Evolutionary conservation across 306 rosid species (phyloP).

Genomic region (Boehmeria nivea): DNA sequence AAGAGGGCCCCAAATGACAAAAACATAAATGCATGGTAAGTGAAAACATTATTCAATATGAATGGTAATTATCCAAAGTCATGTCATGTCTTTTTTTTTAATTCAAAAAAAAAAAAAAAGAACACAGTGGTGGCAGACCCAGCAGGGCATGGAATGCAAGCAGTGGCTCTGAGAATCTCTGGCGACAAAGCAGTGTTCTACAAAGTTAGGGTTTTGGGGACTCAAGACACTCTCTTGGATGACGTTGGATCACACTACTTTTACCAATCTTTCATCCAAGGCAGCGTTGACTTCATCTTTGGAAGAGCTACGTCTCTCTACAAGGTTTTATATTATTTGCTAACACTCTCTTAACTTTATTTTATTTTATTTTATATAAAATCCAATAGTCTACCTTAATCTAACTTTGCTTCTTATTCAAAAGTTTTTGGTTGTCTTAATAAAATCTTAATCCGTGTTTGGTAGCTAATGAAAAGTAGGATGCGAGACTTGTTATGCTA

Average conservation of each 20-base stretch:
- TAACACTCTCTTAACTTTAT: too few species aligned
- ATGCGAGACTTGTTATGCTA: too few species aligned
- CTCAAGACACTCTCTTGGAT: slow-evolving; percentile 84
- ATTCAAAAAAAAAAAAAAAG: too few species aligned
- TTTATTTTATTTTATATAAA: too few species aligned
- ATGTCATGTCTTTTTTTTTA: slow-evolving; percentile 1
- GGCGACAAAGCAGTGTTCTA: slow-evolving; percentile 79
- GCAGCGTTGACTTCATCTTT: slow-evolving; percentile 72
- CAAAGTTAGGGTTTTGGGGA: slow-evolving; percentile 52
- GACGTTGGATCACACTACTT: slow-evolving; percentile 69
- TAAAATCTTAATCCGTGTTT: too few species aligned
- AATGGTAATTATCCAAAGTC: slow-evolving; percentile 29
- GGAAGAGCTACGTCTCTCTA: slow-evolving; percentile 74
- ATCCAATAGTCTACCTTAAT: too few species aligned
- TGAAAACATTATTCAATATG: too few species aligned
- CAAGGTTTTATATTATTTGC: too few species aligned
- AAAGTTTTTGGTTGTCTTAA: too few species aligned
- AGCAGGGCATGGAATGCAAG: slow-evolving; percentile 78
- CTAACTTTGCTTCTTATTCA: too few species aligned
- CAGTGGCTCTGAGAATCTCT: slow-evolving; percentile 70
- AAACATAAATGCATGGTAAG: background rate
- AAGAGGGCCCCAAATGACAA: background rate
- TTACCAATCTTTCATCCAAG: slow-evolving; percentile 56
- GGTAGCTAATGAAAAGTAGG: too few species aligned
- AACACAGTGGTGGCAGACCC: slow-evolving; percentile 66